Evolutionary conservation across 2,329 filamentous ascomycete species (phyloP), one percentile per base, ranked within the genome.

Genomic region (Calonectria montana): DNA sequence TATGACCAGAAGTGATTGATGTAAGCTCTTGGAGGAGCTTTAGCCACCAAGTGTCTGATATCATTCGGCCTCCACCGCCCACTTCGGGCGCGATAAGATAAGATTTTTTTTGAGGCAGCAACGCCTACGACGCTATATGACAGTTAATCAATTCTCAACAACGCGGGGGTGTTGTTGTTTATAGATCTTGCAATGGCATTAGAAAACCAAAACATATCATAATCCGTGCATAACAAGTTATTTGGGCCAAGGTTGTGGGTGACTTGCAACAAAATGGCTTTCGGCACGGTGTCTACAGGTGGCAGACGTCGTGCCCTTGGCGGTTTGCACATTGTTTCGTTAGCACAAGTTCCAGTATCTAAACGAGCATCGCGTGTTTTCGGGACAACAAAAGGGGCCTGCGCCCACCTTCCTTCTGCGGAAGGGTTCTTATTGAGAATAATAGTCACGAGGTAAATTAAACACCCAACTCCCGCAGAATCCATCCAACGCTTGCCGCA

Each of bases 71-170:
- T 67, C 62, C 73, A 61, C 57, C 41, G 67, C 67, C 67, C 67
- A 69, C 67, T 39, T 69, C 61, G 48, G 61, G 67, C 23, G 27
- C 76, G 76, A 78, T 78, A 78, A 78, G 76, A 78, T 78, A 78
- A 78, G 74, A 62, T 29, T 39, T 25, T 39, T 23, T 31, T 61
- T 48, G 62, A 78, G 76, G 76, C 76, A 78, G 65, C 76, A 74
- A 65, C 62, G 68, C 35, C 67, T 73, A 76, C 74, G 74, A 76
- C 76, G 50, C 57, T 57, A 64, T 50, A 67, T 31, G 29, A 47
- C 64, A 67, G 35, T 37, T 31, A 35, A 37, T 35, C 29, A 37
- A 21, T 31, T 31, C 21, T n/a, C n/a, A 37, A 37, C n/a, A 57
- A 37, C 21, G n/a, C 35, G 29, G n/a, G 10, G 29, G 1, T 5